Evolutionary conservation across 441 rosid genomes (phyloP), one percentile per base, ranked within the genome.

Genomic region (Capsella rubella): DNA sequence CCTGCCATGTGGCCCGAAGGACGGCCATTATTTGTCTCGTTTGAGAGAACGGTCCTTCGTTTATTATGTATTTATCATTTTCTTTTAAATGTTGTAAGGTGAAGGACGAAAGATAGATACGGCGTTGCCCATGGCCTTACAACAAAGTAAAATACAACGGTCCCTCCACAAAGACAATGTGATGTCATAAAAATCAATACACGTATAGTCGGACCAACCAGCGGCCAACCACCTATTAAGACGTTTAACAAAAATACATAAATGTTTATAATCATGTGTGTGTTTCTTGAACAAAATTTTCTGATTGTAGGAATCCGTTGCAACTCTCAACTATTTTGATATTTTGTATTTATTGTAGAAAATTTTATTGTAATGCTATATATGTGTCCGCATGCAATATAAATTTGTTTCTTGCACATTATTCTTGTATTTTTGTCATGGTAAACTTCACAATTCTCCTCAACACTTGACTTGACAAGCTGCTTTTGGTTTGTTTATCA

Each of bases 191-290:
- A 21, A 62, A 62, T 69, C 35, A 69, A 69, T 63, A 53, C 57
- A 69, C n/a, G 53, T 50, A 35, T 10, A 42, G 39, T 35, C 77
- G 50, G 47, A 69, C 71, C 66, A 69, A 69, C 66, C 52, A 76
- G 71, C 75, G 49, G 59, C 79, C 79, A 76, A 76, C 75, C 6
- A 76, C 45, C 59, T 62, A 45, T 54, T 28, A 45, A 62, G 79
- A 69, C 75, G 71, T 76, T 69, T 76, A 55, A 25, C 60, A 69
- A 46, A 63, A 45, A 27, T 21, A 35, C 53, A 40, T 75, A 76
- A 53, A 76, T 69, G 65, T 69, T 21, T 21, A 16, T 49, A 49
- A 49, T 62, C 21, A 21, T 40, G 25, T 46, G 64, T 39, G 35
- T 21, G 25, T 21, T 50, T 50, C 34, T 56, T 37, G 9, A 40